A percentile compares a stretch with the other conserved stretches of the same genome.
These are phyloP conservation scores for Aspergillus candidus DNA, from an alignment of 2,329 filamentous ascomycete genomes.

Conservation along the genomic window DNA sequence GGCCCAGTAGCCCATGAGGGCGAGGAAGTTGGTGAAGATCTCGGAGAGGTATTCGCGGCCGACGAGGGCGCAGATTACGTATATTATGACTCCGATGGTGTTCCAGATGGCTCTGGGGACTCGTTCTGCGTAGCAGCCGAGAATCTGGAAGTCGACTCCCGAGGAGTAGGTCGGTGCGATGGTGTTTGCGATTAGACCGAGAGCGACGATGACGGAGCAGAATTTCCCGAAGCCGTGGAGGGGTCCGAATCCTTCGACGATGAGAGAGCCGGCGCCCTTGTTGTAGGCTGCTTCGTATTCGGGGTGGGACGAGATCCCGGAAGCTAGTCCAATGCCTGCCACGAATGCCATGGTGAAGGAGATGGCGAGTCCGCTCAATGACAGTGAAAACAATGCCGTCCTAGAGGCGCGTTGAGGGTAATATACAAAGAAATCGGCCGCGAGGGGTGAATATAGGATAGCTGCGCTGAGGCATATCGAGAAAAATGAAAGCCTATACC, in stretches of 20 bases:
- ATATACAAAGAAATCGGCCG: conserved; percentile 65
- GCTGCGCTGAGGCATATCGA: conserved; percentile 60
- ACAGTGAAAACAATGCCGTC: conserved; percentile 51
- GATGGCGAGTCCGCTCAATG: conserved; percentile 50
- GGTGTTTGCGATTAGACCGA: conserved; percentile 61
- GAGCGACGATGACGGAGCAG: conserved; percentile 58
- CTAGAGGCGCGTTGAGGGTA: conserved; percentile 51
- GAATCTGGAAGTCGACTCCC: conserved; percentile 62
- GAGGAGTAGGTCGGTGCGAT: conserved; percentile 60
- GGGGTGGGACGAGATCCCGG: conserved; percentile 47
- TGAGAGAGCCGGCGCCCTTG: conserved; percentile 57
- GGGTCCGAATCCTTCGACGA: conserved; percentile 56
- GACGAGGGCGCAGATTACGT: conserved; percentile 58
- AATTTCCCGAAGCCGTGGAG: conserved; percentile 61
- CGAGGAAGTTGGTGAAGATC: conserved; percentile 65
- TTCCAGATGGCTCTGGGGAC: conserved; percentile 63
- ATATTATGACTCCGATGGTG: conserved; percentile 55
- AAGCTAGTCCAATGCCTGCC: conserved; percentile 57
- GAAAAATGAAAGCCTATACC: conserved; percentile 58
- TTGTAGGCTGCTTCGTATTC: conserved; percentile 54
- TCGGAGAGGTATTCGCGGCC: conserved; percentile 55
- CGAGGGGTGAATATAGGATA: conserved; percentile 57
- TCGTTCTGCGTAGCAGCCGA: conserved; percentile 52
- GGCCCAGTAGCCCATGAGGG: conserved; percentile 66
- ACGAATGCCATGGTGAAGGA: conserved; percentile 58